phyloP scores from a whole-genome alignment of 2,329 filamentous ascomycete species.

The Chaetothyriales sp. region DNA sequence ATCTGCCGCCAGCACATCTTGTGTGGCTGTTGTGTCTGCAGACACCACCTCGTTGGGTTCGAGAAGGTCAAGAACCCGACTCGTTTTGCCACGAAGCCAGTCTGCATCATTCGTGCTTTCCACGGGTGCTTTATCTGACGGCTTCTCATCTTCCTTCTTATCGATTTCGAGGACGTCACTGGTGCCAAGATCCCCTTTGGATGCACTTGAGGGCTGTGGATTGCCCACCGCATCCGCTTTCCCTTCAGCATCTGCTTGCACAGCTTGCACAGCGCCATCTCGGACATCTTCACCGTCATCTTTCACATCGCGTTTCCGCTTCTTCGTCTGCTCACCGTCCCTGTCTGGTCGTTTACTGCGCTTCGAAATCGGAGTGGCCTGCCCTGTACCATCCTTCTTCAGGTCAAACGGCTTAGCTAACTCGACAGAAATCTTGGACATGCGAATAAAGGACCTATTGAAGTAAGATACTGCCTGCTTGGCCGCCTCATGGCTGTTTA shows the following conservation, averaged over 20 bases:
- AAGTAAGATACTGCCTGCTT: conserved; percentile 81
- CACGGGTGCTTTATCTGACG: background rate
- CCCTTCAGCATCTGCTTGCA: background rate
- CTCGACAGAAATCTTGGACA: conserved; percentile 88
- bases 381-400: conserved; percentile 8
- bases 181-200: background rate
- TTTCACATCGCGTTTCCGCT: conserved; percentile 3
- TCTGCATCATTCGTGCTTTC: conserved; percentile 58
- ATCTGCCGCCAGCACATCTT: conserved; percentile 2
- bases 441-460: conserved; percentile 86
- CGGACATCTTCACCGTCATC: conserved; percentile 7
- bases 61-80: conserved; percentile 67
- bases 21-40: conserved; percentile 10
- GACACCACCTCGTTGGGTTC: conserved; percentile 51
- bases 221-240: background rate
- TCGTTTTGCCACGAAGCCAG: conserved; percentile 84
- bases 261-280: background rate
- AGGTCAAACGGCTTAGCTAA: conserved; percentile 61
- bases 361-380: conserved; percentile 14
- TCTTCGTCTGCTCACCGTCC: background rate
- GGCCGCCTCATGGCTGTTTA: conserved; percentile 69
- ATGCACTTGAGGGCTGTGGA: background rate
- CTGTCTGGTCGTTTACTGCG: background rate
- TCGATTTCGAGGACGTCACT: conserved; percentile 1
- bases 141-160: background rate